Evolutionary conservation across 139 green algal species (phyloP), one percentile per base, ranked within the genome.

Genomic region (Picochlorum costavermella): DNA sequence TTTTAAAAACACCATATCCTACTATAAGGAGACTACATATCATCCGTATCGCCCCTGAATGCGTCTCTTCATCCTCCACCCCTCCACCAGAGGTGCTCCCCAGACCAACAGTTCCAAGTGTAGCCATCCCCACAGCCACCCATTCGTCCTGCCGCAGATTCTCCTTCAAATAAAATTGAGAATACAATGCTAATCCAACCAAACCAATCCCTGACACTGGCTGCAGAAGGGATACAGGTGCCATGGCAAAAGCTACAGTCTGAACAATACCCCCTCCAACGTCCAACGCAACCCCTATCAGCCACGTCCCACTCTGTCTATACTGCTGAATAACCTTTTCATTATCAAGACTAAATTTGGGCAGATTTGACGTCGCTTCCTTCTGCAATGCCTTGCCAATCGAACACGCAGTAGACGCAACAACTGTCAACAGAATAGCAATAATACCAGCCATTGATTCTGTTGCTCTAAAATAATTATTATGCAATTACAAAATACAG

Each of bases 361-460:
- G 88, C 43, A 95, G 68, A 43, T 63, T 61, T 1, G 72, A 63
- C 0, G 88, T 91, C 2, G 84, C 88, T 55, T 92, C 77, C 75
- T 95, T 95, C 56, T 95, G 88, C 50, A 94, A 65, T 9, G 83
- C 86, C 46, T 94, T 94, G 45, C 87, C 90, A 14, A 96, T 80
- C 59, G 89, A 92, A 71, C 91, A 94, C 55, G 81, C 79, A 1
- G 83, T 78, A 14, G 83, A 78, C 10, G 88, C 85, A 6, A 91
- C 46, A 14, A 96, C 63, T 0, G 86, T 89, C 12, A 95, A 64
- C 1, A 83, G 2, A 26, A 95, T 86, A 4, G 87, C 81, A 23
- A 73, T 44, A 79, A 83, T 40, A 40, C 9, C 33, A 6, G 11
- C 33, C 33, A 30, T 31, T 1, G 30, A 29, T 59, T 33, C 25